Percentiles rank a stretch among this genome's conserved stretches.
Evolutionary conservation across 768 basidiomycete genomes (phyloP).

Genomic region (Podaxis sp.): DNA sequence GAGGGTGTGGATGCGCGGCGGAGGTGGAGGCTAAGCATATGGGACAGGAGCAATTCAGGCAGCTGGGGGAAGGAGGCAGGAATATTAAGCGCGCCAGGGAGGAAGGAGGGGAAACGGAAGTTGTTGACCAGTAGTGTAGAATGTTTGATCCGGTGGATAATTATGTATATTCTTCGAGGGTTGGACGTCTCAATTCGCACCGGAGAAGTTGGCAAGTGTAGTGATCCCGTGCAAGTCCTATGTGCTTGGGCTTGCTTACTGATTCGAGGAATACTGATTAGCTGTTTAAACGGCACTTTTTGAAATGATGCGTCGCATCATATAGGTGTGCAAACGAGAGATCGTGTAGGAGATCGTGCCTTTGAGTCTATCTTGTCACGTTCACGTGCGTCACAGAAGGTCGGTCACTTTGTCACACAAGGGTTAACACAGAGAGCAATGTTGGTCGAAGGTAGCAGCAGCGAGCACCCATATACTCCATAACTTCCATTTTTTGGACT

Average conservation of each 20-base stretch:
- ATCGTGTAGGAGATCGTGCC: background rate
- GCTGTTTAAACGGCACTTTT: background rate
- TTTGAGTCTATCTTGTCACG: background rate
- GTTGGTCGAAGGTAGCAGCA: constrained; percentile 4
- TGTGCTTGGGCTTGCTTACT: no score
- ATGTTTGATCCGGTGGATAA: background rate
- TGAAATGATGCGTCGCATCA: background rate
- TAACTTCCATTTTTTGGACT: background rate
- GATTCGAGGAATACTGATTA: no score
- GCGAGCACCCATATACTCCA: constrained; percentile 1
- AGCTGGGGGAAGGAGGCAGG: background rate
- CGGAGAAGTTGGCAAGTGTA: no score
- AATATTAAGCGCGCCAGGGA: background rate
- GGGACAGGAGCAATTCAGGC: background rate
- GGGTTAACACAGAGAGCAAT: constrained; percentile 1
- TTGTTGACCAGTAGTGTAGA: constrained; percentile 7
- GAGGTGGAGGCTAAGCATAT: background rate
- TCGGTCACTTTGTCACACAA: constrained; percentile 7
- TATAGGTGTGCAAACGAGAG: background rate
- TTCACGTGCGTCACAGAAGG: constrained; percentile 1
- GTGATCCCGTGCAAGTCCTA: no score
- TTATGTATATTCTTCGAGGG: no score
- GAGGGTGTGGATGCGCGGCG: background rate
- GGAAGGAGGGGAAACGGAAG: background rate
- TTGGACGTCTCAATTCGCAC: no score